A percentile compares a stretch with the other conserved stretches of the same genome.
phyloP scores from a whole-genome alignment of 805 yeast species.

The Jamesozyma hellenica region DNA sequence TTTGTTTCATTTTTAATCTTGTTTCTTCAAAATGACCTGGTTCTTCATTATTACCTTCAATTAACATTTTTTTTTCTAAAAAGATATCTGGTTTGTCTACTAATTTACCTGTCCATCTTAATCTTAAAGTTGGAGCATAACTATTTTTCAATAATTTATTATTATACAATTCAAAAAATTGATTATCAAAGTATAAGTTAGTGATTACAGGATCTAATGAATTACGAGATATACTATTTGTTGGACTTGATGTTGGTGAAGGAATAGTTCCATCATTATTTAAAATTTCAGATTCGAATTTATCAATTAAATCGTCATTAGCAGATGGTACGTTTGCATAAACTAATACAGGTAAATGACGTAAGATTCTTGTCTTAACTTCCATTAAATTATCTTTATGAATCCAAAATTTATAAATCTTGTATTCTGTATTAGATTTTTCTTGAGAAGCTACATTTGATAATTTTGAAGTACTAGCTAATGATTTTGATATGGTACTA shows the following conservation, averaged over 20 bases:
- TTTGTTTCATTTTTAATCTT: conserved; percentile 65
- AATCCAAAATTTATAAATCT: conserved; percentile 86
- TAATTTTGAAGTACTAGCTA: conserved; percentile 31
- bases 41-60: conserved; percentile 36
- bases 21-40: conserved; percentile 50
- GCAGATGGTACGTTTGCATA: conserved; percentile 39
- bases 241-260: conserved; percentile 34
- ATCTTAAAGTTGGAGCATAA: conserved; percentile 64
- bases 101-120: conserved; percentile 86
- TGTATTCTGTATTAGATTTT: conserved; percentile 30
- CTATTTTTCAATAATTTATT: conserved; percentile 63
- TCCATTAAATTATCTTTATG: conserved; percentile 97
- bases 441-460: conserved; percentile 20
- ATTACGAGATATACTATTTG: conserved; percentile 32
- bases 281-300: conserved; percentile 19
- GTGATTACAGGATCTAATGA: conserved; percentile 73
- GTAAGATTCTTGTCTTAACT: conserved; percentile 86
- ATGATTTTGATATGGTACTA: conserved; percentile 27
- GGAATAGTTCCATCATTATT: conserved; percentile 19
- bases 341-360: conserved; percentile 86
- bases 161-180: conserved; percentile 75
- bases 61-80: conserved; percentile 70
- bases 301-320: conserved; percentile 20
- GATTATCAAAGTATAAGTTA: conserved; percentile 79
- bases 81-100: conserved; percentile 66